Evolutionary conservation across 2,329 filamentous ascomycete genomes (phyloP).

Genomic region (Epichloe amarillans): DNA sequence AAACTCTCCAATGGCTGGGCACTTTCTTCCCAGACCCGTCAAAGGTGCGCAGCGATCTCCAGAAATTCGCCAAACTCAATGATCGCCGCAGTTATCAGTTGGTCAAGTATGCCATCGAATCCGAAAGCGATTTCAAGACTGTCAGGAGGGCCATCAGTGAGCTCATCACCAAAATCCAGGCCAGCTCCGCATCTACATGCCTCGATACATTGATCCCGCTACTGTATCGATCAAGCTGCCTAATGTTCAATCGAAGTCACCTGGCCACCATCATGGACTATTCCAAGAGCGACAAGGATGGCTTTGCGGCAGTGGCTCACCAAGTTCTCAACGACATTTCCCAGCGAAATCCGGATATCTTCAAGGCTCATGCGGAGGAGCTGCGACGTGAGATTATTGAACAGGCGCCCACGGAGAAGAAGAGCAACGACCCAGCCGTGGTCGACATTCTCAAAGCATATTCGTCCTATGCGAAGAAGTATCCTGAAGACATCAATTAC

Average conservation of each 20-base stretch:
- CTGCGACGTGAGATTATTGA: conserved; percentile 77
- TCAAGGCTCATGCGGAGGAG: conserved; percentile 85
- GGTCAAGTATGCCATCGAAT: conserved; percentile 70
- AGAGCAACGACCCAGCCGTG: conserved; percentile 56
- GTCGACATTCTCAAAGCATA: conserved; percentile 90
- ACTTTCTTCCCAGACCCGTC: conserved; percentile 63
- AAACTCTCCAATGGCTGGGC: conserved; percentile 58
- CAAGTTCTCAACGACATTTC: conserved; percentile 89
- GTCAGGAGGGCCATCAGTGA: conserved; percentile 86
- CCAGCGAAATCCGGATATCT: conserved; percentile 72
- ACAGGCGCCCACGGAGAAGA: conserved; percentile 58
- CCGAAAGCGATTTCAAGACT: conserved; percentile 83
- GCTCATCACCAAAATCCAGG: conserved; percentile 67
- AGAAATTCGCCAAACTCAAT: conserved; percentile 82
- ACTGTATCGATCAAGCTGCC: conserved; percentile 67
- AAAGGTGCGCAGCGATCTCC: conserved; percentile 62
- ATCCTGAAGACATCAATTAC: conserved; percentile 68
- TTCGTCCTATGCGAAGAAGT: conserved; percentile 77
- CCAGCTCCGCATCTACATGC: conserved; percentile 47
- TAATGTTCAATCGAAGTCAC: conserved; percentile 91
- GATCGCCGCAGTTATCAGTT: conserved; percentile 85
- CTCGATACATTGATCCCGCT: conserved; percentile 72
- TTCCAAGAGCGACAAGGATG: conserved; percentile 70
- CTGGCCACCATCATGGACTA: conserved; percentile 80
- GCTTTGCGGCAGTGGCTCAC: conserved; percentile 66